phyloP scores from a whole-genome alignment of 2,329 filamentous ascomycete species.

The Beauveria scarabaeidicola region DNA sequence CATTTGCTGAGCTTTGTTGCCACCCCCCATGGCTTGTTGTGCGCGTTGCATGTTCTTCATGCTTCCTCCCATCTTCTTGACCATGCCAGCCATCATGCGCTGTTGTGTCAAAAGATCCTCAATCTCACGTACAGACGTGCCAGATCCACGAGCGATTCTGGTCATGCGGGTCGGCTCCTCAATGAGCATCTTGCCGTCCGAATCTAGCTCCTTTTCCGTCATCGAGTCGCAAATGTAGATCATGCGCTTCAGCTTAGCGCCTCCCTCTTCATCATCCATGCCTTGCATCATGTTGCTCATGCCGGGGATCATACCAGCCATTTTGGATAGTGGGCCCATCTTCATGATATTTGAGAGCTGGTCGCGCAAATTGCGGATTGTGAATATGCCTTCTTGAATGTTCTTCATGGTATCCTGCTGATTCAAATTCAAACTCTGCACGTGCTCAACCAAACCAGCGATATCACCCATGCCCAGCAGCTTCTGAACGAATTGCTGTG shows the following conservation, averaged over 20 bases:
- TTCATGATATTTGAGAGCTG: constrained; percentile 99
- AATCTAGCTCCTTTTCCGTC: constrained; percentile 92
- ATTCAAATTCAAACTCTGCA: constrained; percentile 89
- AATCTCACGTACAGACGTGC: constrained; percentile 84
- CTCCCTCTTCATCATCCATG: constrained; percentile 96
- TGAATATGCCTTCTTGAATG: constrained; percentile 93
- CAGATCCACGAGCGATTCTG: constrained; percentile 78
- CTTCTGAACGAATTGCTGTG: constrained; percentile 88
- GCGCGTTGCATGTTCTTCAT: constrained; percentile 97
- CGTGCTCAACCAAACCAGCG: constrained; percentile 88
- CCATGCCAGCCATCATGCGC: constrained; percentile 98
- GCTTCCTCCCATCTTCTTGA: constrained; percentile 95
- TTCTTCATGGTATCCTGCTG: constrained; percentile 99
- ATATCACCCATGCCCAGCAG: constrained; percentile 96
- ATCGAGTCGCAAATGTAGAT: constrained; percentile 98
- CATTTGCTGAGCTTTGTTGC: constrained; percentile 86
- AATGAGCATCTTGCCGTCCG: constrained; percentile 87
- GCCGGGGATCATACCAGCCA: constrained; percentile 97
- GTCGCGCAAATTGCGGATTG: constrained; percentile 85
- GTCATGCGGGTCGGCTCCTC: constrained; percentile 92
- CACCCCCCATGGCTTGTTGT: constrained; percentile 82
- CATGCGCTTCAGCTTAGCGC: constrained; percentile 90
- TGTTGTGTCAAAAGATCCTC: constrained; percentile 97
- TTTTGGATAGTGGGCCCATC: constrained; percentile 95
- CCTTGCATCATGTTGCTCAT: constrained; percentile 89